These are phyloP conservation scores for Cytidiella melzeri DNA, from an alignment of 768 basidiomycete genomes.

Conservation along the genomic window DNA sequence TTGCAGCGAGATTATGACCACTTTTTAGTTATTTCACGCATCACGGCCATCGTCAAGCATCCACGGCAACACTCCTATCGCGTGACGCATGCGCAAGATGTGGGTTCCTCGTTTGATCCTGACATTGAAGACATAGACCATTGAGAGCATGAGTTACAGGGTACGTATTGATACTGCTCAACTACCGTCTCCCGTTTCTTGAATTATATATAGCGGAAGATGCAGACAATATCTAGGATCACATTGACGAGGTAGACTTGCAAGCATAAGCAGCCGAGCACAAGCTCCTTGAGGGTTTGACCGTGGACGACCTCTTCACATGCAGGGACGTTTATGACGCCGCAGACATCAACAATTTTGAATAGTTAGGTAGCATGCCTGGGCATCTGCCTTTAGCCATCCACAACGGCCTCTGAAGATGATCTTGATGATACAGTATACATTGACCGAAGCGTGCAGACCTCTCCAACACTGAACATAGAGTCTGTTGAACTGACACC, in stretches of 20 bases:
- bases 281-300: conserved; percentile 25
- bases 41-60: conserved; percentile 48
- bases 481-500: background rate
- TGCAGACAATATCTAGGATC: conserved; percentile 33
- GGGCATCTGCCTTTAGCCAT: background rate
- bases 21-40: conserved; percentile 63
- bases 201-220: conserved; percentile 1
- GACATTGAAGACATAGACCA: conserved; percentile 53
- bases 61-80: conserved; percentile 49
- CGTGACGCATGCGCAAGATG: conserved; percentile 59
- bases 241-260: conserved; percentile 52
- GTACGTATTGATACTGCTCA: conserved; percentile 29
- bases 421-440: background rate
- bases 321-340: conserved; percentile 23
- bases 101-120: conserved; percentile 74
- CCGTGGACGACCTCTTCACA: conserved; percentile 19
- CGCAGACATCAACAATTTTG: too few species aligned
- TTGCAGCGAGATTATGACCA: background rate
- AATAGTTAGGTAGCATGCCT: too few species aligned
- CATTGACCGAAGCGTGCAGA: background rate
- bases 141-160: conserved; percentile 54
- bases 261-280: conserved; percentile 54
- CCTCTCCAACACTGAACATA: background rate
- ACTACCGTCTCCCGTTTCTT: background rate
- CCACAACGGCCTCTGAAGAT: background rate